Evolutionary conservation across 352 stramenopile species (phyloP).

Genomic region (Phytopythium delawarense): DNA sequence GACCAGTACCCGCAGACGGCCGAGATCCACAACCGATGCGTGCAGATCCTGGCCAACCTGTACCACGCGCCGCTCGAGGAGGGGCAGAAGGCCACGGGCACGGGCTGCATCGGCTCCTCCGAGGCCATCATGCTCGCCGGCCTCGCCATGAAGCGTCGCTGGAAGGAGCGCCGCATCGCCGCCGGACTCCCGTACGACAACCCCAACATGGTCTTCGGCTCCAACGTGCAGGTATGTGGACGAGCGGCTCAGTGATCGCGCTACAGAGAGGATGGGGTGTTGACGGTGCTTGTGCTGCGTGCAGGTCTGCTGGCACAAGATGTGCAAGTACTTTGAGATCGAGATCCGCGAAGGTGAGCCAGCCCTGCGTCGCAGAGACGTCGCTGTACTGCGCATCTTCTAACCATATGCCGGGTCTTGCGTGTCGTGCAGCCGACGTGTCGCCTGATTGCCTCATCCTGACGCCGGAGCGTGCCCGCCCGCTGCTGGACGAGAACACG

Average conservation of each 20-base stretch:
- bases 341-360: conserved; percentile 66
- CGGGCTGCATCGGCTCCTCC: conserved; percentile 90
- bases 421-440: conserved; percentile 47
- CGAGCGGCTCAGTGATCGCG: neutral
- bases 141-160: conserved; percentile 90
- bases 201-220: conserved; percentile 92
- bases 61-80: conserved; percentile 75
- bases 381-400: neutral
- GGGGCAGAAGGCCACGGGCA: conserved; percentile 66
- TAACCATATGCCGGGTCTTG: neutral
- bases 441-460: conserved; percentile 83
- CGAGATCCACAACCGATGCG: conserved; percentile 91
- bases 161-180: conserved; percentile 81
- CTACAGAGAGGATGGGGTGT: neutral
- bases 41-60: conserved; percentile 90
- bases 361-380: neutral
- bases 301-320: conserved; percentile 92
- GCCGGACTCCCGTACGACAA: conserved; percentile 76
- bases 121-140: conserved; percentile 91
- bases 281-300: neutral
- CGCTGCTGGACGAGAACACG: conserved; percentile 90
- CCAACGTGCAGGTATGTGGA: conserved; percentile 57
- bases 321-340: conserved; percentile 94
- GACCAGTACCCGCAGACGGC: conserved; percentile 92
- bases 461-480: conserved; percentile 68